Conservation (phyloP, 495 filamentous ascomycete species). For the Alectoria sarmentosa region DNA sequence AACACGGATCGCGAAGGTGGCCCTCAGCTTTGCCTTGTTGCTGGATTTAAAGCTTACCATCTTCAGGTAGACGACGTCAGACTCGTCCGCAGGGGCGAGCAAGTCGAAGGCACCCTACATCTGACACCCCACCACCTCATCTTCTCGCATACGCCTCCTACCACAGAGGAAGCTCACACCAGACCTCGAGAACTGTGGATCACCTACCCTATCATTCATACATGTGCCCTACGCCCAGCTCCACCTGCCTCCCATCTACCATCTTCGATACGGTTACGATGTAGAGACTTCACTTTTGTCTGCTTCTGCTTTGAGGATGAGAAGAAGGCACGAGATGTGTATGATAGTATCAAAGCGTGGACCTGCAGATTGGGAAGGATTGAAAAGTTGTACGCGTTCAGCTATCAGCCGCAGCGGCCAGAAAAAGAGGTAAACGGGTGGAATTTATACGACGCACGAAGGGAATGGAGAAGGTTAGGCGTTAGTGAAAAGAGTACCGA, state of each 20-base stretch:
- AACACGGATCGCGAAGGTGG: constrained; percentile 51
- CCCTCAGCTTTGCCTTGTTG: constrained; percentile 3
- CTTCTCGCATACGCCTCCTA: constrained; percentile 44
- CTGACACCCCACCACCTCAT: constrained; percentile 61
- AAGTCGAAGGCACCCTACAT: constrained; percentile 54
- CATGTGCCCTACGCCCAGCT: constrained; percentile 63
- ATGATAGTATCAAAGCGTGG: constrained; percentile 74
- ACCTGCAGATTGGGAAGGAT: constrained; percentile 78
- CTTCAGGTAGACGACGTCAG: constrained; percentile 56
- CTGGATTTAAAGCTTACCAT: constrained; percentile 14
- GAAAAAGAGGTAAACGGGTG: constrained; percentile 78
- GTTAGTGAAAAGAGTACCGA: constrained; percentile 66
- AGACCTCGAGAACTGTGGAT: constrained; percentile 81
- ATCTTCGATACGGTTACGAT: constrained; percentile 80
- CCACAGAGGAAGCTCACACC: constrained; percentile 29
- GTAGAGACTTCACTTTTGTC: constrained; percentile 87
- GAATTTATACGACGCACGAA: constrained; percentile 77
- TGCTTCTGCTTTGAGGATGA: constrained; percentile 82
- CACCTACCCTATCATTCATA: constrained; percentile 82
- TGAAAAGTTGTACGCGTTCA: constrained; percentile 89
- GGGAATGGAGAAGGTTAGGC: constrained; percentile 75
- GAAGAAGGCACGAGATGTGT: constrained; percentile 72
- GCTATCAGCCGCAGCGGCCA: constrained; percentile 62
- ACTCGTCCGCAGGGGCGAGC: constrained; percentile 53
- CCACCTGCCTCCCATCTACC: constrained; percentile 62